Evolutionary conservation across 768 basidiomycete species (phyloP).

Genomic region (Lentinula sp.): DNA sequence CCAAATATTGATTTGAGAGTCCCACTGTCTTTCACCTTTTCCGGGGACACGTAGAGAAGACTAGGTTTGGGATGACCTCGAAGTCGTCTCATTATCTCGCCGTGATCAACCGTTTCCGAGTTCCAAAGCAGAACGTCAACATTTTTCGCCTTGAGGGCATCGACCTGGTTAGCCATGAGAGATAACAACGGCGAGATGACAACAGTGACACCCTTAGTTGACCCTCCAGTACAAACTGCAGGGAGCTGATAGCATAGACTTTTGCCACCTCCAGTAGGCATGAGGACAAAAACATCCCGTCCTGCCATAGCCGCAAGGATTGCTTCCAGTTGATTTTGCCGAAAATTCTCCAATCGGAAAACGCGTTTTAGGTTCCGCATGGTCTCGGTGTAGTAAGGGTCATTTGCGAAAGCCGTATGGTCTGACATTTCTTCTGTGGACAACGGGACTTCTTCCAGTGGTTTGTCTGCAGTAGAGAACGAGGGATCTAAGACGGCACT

Average conservation of each 20-base stretch:
- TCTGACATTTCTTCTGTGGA: not conserved
- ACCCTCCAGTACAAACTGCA: constrained; percentile 68
- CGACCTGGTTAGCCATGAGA: constrained; percentile 87
- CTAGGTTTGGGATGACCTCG: constrained; percentile 43
- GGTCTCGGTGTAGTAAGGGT: constrained; percentile 43
- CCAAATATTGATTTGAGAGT: constrained; percentile 49
- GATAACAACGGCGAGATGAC: constrained; percentile 87
- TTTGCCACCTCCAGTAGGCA: constrained; percentile 95
- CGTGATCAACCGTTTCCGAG: constrained; percentile 42
- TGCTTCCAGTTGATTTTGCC: constrained; percentile 81
- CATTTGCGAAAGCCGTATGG: constrained; percentile 10
- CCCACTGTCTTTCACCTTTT: constrained; percentile 67
- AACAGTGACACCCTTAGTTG: constrained; percentile 76
- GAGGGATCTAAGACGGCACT: constrained; percentile 16
- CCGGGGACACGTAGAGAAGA: constrained; percentile 88
- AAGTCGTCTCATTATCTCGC: constrained; percentile 36
- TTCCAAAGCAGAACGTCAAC: constrained; percentile 70
- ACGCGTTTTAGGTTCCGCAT: constrained; percentile 42
- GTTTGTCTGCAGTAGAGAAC: constrained; percentile 12
- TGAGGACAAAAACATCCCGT: constrained; percentile 87
- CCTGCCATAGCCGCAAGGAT: constrained; percentile 76
- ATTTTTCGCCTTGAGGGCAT: constrained; percentile 52
- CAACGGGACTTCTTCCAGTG: constrained; percentile 9
- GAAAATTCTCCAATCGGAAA: constrained; percentile 67
- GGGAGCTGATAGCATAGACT: constrained; percentile 89